Evolutionary conservation across 176 grass and related monocot genomes (phyloP).

Genomic region (Otatea glauca): DNA sequence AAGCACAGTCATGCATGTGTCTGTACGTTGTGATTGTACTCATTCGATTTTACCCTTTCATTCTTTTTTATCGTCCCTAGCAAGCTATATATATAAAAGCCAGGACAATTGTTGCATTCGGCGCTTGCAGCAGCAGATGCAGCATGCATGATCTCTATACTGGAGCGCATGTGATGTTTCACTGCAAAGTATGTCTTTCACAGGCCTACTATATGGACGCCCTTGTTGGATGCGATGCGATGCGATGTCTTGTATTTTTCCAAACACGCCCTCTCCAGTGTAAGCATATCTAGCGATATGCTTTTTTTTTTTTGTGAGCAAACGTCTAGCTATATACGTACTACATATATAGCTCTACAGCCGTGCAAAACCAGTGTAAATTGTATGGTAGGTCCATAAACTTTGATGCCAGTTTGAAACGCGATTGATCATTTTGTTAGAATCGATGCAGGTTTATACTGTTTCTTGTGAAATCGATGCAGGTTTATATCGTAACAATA

Average conservation of each 20-base stretch:
- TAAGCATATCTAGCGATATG: not conserved
- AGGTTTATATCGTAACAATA: too few relatives aligned
- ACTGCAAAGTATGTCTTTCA: constrained; percentile 28
- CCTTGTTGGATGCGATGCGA: constrained; percentile 10
- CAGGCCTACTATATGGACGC: not conserved
- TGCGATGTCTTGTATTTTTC: not conserved
- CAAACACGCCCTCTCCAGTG: not conserved
- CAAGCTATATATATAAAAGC: not conserved
- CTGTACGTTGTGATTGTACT: not conserved
- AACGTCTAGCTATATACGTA: too few relatives aligned
- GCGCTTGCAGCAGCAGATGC: not conserved
- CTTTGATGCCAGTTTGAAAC: too few relatives aligned
- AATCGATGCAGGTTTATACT: too few relatives aligned
- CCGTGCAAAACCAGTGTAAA: too few relatives aligned
- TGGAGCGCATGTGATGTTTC: constrained; percentile 28
- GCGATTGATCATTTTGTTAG: too few relatives aligned
- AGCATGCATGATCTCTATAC: not conserved
- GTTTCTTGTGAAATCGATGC: too few relatives aligned
- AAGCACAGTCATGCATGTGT: not conserved
- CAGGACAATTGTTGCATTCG: constrained; percentile 7
- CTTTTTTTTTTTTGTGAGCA: too few relatives aligned
- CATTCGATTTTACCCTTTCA: constrained; percentile 17
- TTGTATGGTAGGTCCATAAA: too few relatives aligned
- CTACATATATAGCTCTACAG: too few relatives aligned
- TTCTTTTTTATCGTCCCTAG: not conserved